Percentiles rank a stretch among this genome's conserved stretches.
phyloP scores from a whole-genome alignment of 2,329 filamentous ascomycete genomes.

The Aureobasidium sp. region DNA sequence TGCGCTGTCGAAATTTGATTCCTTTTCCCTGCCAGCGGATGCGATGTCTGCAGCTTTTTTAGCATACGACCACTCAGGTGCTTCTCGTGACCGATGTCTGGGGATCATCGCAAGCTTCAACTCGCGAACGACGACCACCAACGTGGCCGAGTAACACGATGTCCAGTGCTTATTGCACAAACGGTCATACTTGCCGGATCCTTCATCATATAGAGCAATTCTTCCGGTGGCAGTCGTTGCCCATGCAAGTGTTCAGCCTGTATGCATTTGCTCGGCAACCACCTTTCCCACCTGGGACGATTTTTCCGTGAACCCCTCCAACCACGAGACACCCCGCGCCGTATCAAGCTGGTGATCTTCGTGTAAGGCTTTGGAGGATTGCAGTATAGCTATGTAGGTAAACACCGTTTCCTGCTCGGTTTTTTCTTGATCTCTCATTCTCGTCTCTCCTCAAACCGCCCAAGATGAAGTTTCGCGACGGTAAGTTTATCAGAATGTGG shows the following conservation, averaged over 20 bases:
- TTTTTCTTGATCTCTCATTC: not conserved
- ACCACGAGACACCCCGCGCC: not conserved
- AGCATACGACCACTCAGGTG: too few relatives aligned
- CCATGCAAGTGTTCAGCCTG: not conserved
- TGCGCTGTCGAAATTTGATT: too few relatives aligned
- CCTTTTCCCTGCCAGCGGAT: too few relatives aligned
- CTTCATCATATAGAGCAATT: not conserved
- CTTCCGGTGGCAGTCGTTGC: not conserved
- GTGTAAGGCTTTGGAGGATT: not conserved
- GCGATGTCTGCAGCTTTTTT: too few relatives aligned
- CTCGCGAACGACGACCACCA: not conserved
- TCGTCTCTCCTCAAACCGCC: not conserved
- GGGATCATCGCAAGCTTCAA: not conserved
- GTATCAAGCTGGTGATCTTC: not conserved
- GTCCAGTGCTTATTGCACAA: not conserved
- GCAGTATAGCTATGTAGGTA: too few relatives aligned
- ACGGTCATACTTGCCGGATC: not conserved
- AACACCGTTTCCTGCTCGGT: not conserved
- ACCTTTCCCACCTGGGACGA: slow-evolving; percentile 1
- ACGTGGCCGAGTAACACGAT: not conserved
- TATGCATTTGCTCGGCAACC: not conserved
- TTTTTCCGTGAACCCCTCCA: slow-evolving; percentile 5
- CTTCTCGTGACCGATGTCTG: not conserved
- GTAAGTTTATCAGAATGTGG: slow-evolving; percentile 24
- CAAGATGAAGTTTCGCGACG: slow-evolving; percentile 56